Base-by-base conservation (phyloP, 371 early-diverging fungal species). In the Syncephalis plumigaleata region DNA sequence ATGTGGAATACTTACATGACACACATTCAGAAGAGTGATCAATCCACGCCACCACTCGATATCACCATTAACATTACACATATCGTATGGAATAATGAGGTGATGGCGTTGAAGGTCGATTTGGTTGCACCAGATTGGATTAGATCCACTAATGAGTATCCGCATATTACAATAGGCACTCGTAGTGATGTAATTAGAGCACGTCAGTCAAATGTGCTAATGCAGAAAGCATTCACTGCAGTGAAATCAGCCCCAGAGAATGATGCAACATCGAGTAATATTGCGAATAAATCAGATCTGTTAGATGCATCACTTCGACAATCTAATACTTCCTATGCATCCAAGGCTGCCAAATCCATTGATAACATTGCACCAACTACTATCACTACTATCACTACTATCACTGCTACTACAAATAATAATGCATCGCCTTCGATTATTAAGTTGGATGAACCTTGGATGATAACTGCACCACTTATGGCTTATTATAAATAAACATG, bases 101-200 rank as follows among this genome's bases (percentile, higher is more conserved):
- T 49, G 9, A 53, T 53, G 53, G 27, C 49, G n/a, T 18, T 53
- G 3, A 40, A 25, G n/a, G 53, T 48, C 2, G 17, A 36, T 16
- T 25, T 23, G 26, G 24, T 40, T 15, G 26, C 17, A 7, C 52
- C 52, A 20, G 1, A 9, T 22, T 1, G 36, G 16, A 20, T 52
- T 8, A 15, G 4, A 24, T 11, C 24, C n/a, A 26, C 8, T 13
- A 48, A 53, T 38, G 23, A 44, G 16, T 20, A 37, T 22, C 48
- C 48, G 2, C 53, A 53, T 45, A 31, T 53, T 22, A 53, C 53
- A 13, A 27, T 53, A 21, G 53, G 49, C 9, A 53, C 53, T 2
- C 15, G 42, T 21, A 17, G 9, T 3, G 8, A 18, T 27, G 23
- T 16, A 13, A 27, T 48, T 26, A 53, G 48, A 43, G 25, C 45